A percentile compares a stretch with the other conserved stretches of the same genome.
Conservation (phyloP, 192 early-diverging fungal species). For the Chytriomyces confervae region DNA sequence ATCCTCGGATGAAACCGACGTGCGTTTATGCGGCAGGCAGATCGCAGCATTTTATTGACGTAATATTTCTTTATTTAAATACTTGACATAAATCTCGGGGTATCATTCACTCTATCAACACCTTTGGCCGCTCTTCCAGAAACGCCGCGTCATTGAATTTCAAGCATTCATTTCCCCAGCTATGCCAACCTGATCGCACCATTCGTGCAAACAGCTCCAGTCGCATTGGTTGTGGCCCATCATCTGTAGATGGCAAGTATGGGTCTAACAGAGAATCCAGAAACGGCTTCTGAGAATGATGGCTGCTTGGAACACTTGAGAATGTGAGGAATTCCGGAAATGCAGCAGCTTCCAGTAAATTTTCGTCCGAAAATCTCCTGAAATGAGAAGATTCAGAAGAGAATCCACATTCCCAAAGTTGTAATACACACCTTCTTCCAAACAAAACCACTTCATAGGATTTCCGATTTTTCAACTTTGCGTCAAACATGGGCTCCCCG, state of each 20-base stretch:
- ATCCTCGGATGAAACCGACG: no score
- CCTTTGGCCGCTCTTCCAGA: constrained; percentile 19
- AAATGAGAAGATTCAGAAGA: neutral
- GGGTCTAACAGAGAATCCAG: constrained; percentile 47
- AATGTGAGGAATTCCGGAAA: constrained; percentile 38
- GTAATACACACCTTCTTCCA: constrained; percentile 35
- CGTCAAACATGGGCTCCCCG: constrained; percentile 47
- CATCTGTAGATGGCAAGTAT: constrained; percentile 35
- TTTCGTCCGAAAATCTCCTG: constrained; percentile 18
- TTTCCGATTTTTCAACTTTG: constrained; percentile 54
- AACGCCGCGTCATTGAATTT: constrained; percentile 56
- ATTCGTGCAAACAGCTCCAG: constrained; percentile 75
- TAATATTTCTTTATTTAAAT: no score
- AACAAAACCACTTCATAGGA: constrained; percentile 71
- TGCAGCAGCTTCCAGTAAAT: neutral
- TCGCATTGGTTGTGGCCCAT: no score
- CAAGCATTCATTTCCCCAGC: constrained; percentile 76
- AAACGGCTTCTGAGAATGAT: constrained; percentile 72
- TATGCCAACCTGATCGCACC: constrained; percentile 58
- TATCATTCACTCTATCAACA: neutral
- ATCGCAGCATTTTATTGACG: no score
- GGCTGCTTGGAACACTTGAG: constrained; percentile 59
- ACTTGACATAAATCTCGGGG: neutral
- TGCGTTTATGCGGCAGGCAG: no score
- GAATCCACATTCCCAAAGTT: neutral